Evolutionary conservation across 176 grass and related monocot genomes (phyloP).

Genomic region (Musa schizocarpa): DNA sequence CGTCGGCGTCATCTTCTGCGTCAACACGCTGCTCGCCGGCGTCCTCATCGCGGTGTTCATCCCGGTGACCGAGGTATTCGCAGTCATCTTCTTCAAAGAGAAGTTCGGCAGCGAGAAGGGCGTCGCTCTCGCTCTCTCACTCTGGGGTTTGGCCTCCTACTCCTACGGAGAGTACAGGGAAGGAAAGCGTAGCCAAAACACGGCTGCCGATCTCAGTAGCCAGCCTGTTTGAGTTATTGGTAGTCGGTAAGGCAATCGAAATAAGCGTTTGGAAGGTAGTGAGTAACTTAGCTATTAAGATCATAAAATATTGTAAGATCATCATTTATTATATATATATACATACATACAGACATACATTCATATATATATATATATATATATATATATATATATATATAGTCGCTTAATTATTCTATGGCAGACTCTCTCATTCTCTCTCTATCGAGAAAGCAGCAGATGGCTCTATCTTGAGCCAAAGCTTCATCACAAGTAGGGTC

Average conservation of each 20-base stretch:
- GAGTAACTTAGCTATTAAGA: too few species aligned
- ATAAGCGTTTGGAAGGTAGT: too few species aligned
- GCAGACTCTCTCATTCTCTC: too few species aligned
- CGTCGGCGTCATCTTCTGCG: conserved; percentile 34
- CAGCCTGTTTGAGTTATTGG: background rate
- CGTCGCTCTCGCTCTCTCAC: conserved; percentile 49
- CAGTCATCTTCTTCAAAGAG: conserved; percentile 57
- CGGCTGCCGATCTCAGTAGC: background rate
- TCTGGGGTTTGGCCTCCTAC: conserved; percentile 80
- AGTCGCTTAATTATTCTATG: too few species aligned
- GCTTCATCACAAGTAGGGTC: conserved; percentile 20
- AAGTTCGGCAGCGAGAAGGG: conserved; percentile 58
- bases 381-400: too few species aligned
- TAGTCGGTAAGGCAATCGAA: too few species aligned
- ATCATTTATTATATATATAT: too few species aligned
- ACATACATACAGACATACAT: too few species aligned
- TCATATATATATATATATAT: too few species aligned
- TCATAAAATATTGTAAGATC: too few species aligned
- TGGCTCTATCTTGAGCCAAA: background rate
- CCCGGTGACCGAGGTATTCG: conserved; percentile 56
- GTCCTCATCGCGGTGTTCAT: conserved; percentile 63
- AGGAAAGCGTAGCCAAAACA: background rate
- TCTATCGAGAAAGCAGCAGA: background rate
- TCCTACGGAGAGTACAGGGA: conserved; percentile 58
- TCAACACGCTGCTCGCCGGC: conserved; percentile 68